Evolutionary conservation across 768 basidiomycete genomes (phyloP).

Genomic region (Termitomyces sp.): DNA sequence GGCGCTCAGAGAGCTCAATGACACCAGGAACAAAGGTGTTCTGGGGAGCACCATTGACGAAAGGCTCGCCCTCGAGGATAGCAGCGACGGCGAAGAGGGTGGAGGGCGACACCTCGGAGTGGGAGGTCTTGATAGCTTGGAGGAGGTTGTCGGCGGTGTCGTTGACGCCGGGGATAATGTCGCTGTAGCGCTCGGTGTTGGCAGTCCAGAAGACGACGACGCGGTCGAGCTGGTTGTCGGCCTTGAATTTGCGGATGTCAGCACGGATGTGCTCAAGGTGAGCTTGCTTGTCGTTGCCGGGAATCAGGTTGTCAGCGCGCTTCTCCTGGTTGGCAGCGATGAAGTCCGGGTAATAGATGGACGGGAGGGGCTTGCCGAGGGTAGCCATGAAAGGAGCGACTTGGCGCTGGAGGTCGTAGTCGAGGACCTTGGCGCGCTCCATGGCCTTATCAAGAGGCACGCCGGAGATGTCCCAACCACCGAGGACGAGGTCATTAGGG

Average conservation of each 20-base stretch:
- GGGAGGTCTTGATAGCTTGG: too few species aligned
- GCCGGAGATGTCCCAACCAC: constrained; percentile 97
- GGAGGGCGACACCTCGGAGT: too few species aligned
- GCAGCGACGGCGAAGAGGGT: too few species aligned
- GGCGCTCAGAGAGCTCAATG: too few species aligned
- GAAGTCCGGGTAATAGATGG: constrained; percentile 96
- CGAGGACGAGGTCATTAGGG: constrained; percentile 95
- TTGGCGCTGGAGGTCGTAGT: constrained; percentile 96
- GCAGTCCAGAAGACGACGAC: constrained; percentile 97
- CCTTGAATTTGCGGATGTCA: constrained; percentile 92
- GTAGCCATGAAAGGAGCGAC: constrained; percentile 81
- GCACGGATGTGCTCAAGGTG: constrained; percentile 90
- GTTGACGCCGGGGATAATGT: constrained; percentile 92
- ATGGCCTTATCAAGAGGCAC: constrained; percentile 85
- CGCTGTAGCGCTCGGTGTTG: constrained; percentile 97
- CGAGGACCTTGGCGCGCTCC: constrained; percentile 88
- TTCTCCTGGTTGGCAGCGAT: constrained; percentile 97
- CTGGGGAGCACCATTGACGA: too few species aligned
- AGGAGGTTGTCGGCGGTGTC: too few species aligned
- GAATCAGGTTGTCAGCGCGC: constrained; percentile 90
- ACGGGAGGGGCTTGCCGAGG: constrained; percentile 82
- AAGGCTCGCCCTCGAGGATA: too few species aligned
- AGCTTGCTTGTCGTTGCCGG: constrained; percentile 79
- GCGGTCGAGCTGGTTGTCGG: constrained; percentile 75
- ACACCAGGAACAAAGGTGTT: too few species aligned